phyloP scores from a whole-genome alignment of 257 asterid species.

The Nicotiana noctiflora region DNA sequence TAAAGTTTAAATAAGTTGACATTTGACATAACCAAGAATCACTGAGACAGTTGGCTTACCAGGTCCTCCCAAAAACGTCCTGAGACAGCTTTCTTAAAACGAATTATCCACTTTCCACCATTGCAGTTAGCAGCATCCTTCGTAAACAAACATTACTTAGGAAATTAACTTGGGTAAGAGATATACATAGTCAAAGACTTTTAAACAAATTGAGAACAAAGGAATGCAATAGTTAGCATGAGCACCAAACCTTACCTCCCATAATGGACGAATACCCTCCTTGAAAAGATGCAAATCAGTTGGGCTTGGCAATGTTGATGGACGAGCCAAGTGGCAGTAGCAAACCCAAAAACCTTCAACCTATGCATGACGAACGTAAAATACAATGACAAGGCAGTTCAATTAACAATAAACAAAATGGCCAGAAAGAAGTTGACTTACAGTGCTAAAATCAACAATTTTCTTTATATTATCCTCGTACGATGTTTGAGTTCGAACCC shows the following conservation, averaged over 20 bases:
- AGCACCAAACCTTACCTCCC: too few relatives aligned
- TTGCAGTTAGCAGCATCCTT: slow-evolving; percentile 94
- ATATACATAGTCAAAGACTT: too few relatives aligned
- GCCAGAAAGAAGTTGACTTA: too few relatives aligned
- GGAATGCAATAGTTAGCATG: too few relatives aligned
- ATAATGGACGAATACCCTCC: slow-evolving; percentile 92
- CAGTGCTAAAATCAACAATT: slow-evolving; percentile 87
- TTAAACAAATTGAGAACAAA: too few relatives aligned
- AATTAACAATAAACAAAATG: too few relatives aligned
- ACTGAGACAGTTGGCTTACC: slow-evolving; percentile 35
- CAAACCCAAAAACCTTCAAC: too few relatives aligned
- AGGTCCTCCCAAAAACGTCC: slow-evolving; percentile 99
- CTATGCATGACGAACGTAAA: too few relatives aligned
- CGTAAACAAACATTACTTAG: too few relatives aligned
- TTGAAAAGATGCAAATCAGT: slow-evolving; percentile 96
- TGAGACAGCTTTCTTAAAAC: slow-evolving; percentile 83
- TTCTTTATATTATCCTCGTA: slow-evolving; percentile 93
- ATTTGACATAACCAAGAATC: background rate
- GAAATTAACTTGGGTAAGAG: too few relatives aligned
- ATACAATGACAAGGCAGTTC: too few relatives aligned
- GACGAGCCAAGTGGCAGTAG: too few relatives aligned
- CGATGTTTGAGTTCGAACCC: slow-evolving; percentile 76
- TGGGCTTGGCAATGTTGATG: slow-evolving; percentile 92
- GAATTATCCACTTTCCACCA: slow-evolving; percentile 98
- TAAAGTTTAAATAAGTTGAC: background rate